Base-by-base conservation (phyloP, 139 green algal species). In the Micromonas pusilla region DNA sequence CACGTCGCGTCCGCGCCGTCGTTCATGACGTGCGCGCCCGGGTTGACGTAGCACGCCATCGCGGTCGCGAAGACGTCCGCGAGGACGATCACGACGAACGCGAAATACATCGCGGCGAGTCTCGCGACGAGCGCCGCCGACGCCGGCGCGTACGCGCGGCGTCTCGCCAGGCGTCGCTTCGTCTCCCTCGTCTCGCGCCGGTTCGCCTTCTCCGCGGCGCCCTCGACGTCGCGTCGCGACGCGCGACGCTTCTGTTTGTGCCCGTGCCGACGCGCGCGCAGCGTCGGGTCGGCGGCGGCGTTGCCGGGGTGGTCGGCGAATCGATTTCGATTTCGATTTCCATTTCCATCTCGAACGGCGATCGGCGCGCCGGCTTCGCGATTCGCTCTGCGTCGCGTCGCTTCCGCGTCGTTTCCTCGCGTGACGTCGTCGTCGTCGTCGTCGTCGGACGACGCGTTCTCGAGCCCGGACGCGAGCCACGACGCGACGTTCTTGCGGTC, bases 71-170 rank as follows among this genome's bases (percentile, higher is more conserved):
- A 52, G 65, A 72, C 4, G 4, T 52, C 23, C 13, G 26, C n/a
- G n/a, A 72, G 4, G 21, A 52, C 4, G n/a, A 72, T 45, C 30
- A 45, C 4, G 26, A 37, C 30, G 33, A 72, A 72, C 30, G 28
- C 30, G 2, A 5, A 4, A 26, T 72, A 72, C 30, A 72, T n/a
- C 23, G 26, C 65, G 4, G 13, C 32, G n/a, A 72, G 13, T 23
- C 30, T 32, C 36, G 23, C 13, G 4, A 72, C n/a, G n/a, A 72
- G 4, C 28, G 28, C 2, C 32, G 33, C 32, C 4, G 26, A 45
- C 28, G 33, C 65, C 4, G 65, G 65, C 33, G 36, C 38, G 28
- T 72, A 72, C 65, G 30, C 65, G 65, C n/a, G 38, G 65, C 65
- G 25, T 16, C 9, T 68, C 60, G 25, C 26, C 5, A 32, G 60